Conservation (phyloP, 2,329 filamentous ascomycete species). For the Paecilomyces variotii region DNA sequence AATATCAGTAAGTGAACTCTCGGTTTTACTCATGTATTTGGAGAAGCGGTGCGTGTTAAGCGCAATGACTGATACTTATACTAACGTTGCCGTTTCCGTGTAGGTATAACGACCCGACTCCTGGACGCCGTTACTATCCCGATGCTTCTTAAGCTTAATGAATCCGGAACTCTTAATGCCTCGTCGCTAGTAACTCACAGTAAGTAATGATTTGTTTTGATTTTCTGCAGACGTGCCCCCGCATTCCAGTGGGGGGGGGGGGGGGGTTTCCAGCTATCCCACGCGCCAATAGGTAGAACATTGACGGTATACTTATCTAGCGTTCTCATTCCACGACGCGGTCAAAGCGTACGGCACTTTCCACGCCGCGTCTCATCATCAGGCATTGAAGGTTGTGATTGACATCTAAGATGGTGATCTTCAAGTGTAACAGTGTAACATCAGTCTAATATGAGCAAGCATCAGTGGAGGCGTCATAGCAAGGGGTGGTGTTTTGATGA, state of each 20-base stretch:
- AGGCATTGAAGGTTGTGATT: constrained; percentile 40
- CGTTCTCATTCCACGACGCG: constrained; percentile 37
- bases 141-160: constrained; percentile 42
- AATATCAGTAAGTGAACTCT: constrained; percentile 42
- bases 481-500: not conserved
- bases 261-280: not conserved
- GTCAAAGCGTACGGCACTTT: constrained; percentile 40
- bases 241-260: no score
- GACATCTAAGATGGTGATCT: constrained; percentile 11
- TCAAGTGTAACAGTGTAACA: not conserved
- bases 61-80: not conserved
- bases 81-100: not conserved
- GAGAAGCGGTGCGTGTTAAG: not conserved
- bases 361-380: constrained; percentile 32
- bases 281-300: constrained; percentile 1
- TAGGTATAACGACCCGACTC: not conserved
- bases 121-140: constrained; percentile 35
- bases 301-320: constrained; percentile 14
- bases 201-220: constrained; percentile 16
- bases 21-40: not conserved
- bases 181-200: constrained; percentile 40
- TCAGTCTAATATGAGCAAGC: not conserved
- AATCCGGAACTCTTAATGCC: constrained; percentile 35
- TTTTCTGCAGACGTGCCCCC: not conserved
- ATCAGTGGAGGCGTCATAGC: not conserved